Conservation (phyloP, 768 basidiomycete species). For the Boletus subcaerulescens region DNA sequence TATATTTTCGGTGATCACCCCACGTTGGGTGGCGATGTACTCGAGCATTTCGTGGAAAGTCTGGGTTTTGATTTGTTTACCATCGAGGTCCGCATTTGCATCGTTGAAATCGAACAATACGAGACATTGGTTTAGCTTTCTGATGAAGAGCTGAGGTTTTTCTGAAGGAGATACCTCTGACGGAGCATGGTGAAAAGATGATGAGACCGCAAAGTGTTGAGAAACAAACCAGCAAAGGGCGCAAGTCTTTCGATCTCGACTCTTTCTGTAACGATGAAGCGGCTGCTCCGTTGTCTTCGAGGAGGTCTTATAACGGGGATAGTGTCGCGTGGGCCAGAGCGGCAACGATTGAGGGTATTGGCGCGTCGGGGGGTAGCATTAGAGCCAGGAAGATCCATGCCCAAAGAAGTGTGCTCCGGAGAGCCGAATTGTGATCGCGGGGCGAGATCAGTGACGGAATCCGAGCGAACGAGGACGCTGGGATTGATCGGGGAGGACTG, state of each 20-base stretch:
- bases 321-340: conserved; percentile 88
- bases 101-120: conserved; percentile 99
- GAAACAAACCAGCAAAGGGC: too few relatives aligned
- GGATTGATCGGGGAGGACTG: conserved; percentile 32
- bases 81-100: conserved; percentile 89
- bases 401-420: conserved; percentile 40
- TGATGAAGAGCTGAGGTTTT: conserved; percentile 87
- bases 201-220: background rate
- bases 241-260: conserved; percentile 95
- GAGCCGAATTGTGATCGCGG: conserved; percentile 38
- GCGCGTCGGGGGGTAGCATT: conserved; percentile 58
- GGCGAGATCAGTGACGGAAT: conserved; percentile 44
- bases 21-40: conserved; percentile 95
- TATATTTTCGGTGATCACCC: conserved; percentile 93
- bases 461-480: too few relatives aligned
- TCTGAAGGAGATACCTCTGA: conserved; percentile 87
- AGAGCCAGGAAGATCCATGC: conserved; percentile 40
- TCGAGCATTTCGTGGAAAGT: conserved; percentile 98
- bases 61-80: conserved; percentile 98
- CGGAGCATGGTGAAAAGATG: background rate
- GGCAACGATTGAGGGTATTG: conserved; percentile 68
- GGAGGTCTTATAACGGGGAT: conserved; percentile 68
- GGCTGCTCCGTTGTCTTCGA: conserved; percentile 71
- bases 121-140: conserved; percentile 93
- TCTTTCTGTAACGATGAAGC: conserved; percentile 94